Base-by-base conservation (phyloP, 176 grass and related monocot species). In the Juncus effusus region DNA sequence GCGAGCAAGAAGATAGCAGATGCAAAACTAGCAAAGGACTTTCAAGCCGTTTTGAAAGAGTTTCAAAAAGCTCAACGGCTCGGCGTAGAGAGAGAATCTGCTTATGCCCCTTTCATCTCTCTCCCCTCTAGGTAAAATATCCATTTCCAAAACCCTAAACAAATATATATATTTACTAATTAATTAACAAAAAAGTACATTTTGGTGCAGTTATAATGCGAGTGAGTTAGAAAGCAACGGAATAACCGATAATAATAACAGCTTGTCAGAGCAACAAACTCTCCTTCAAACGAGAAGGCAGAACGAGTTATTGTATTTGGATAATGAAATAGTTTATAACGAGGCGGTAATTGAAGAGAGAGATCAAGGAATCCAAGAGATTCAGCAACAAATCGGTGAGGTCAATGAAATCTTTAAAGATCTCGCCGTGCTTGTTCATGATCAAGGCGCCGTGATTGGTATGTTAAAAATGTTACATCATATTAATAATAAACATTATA, bases 1-100 rank as follows among this genome's bases (percentile, higher is more conserved):
- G 82, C 84, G 70, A 91, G 70, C 70, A 96, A 96, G 64, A 96
- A 96, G 59, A 88, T 96, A 74, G 84, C 92, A 38, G 92, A 56
- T 67, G 75, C 90, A 7, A 84, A 74, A 54, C 73, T 90, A 6
- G 80, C 77, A 66, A 74, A 57, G 53, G 80, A 82, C 49, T 84
- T 95, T 72, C 42, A 90, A 80, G 60, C 72, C 4, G 78, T 65
- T 40, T 65, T 95, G 37, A 71, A 65, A 41, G 86, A 84, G 49
- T 63, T 90, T 65, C 83, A 75, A 54, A 69, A 76, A 58, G 77
- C 79, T 4, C 78, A 86, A 53, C 59, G 57, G 36, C 72, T 79
- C 6, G 63, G 63, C 3, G 70, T 61, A 1, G 86, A 89, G 47
- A 79, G 66, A 10, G 74, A 74, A 56, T 60, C 92, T 85, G 87